phyloP scores from a whole-genome alignment of 768 basidiomycete species.

The Serpula lacrymans region DNA sequence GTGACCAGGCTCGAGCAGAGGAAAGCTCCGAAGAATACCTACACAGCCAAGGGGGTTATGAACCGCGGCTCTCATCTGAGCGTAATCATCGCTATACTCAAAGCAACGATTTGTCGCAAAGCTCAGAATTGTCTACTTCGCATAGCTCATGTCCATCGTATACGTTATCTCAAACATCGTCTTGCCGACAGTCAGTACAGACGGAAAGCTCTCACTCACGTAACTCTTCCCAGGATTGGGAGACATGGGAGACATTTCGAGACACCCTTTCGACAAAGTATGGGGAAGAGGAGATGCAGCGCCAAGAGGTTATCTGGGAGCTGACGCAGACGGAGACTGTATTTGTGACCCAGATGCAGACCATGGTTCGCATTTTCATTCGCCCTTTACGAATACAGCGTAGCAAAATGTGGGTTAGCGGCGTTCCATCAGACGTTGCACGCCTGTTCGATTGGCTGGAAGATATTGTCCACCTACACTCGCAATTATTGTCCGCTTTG shows the following conservation, averaged over 20 bases:
- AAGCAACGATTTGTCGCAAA: not conserved
- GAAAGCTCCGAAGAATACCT: slow-evolving; percentile 1
- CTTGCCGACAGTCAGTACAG: too few relatives aligned
- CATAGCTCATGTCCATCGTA: slow-evolving; percentile 11
- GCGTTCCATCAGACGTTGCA: slow-evolving; percentile 67
- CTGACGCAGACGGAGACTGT: slow-evolving; percentile 64
- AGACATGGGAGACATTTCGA: slow-evolving; percentile 21
- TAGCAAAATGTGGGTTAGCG: slow-evolving; percentile 73
- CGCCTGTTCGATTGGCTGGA: slow-evolving; percentile 87
- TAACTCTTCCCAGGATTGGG: slow-evolving; percentile 5
- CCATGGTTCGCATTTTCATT: slow-evolving; percentile 70
- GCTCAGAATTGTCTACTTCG: slow-evolving; percentile 12
- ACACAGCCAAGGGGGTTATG: not conserved
- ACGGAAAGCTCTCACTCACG: slow-evolving; percentile 24
- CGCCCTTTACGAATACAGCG: slow-evolving; percentile 72
- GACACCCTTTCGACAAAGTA: slow-evolving; percentile 24
- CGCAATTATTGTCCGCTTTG: slow-evolving; percentile 53
- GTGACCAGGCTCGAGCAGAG: slow-evolving; percentile 5
- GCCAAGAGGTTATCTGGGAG: slow-evolving; percentile 68
- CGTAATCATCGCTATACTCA: too few relatives aligned
- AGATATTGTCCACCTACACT: slow-evolving; percentile 78
- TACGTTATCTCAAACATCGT: too few relatives aligned
- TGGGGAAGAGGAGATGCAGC: slow-evolving; percentile 50
- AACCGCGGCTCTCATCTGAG: not conserved
- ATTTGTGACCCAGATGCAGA: slow-evolving; percentile 64